A percentile compares a stretch with the other conserved stretches of the same genome.
Evolutionary conservation across 2,329 filamentous ascomycete species (phyloP).

Genomic region (Didymella pomorum): DNA sequence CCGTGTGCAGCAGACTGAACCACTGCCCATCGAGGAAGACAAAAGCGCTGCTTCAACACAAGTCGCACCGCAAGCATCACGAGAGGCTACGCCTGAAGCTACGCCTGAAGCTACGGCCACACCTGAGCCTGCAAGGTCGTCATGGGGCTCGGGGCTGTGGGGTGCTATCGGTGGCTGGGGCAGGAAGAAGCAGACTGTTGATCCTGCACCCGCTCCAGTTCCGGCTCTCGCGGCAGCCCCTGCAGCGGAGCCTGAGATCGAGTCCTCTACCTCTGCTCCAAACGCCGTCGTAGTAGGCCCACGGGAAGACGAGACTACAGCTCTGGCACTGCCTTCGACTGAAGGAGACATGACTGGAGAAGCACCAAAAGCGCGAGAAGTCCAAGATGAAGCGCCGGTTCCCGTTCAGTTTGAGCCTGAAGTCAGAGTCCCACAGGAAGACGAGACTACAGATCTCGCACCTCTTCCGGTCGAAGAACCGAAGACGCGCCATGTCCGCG

Average conservation of each 20-base stretch:
- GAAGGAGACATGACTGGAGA: no score
- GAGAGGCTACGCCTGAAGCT: not conserved
- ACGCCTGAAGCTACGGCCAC: not conserved
- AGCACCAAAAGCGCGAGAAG: not conserved
- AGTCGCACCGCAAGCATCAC: not conserved
- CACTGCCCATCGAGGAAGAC: not conserved
- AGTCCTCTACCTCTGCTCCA: not conserved
- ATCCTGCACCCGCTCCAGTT: not conserved
- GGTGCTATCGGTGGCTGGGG: conserved; percentile 47
- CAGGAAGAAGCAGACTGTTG: conserved; percentile 9
- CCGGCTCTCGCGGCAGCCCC: no score
- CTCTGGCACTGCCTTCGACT: not conserved
- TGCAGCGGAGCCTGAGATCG: not conserved
- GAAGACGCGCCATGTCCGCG: not conserved
- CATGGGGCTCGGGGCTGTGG: conserved; percentile 39
- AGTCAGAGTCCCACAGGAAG: not conserved
- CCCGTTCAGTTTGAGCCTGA: not conserved
- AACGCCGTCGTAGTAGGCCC: not conserved
- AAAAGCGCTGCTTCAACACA: not conserved
- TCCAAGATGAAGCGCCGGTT: not conserved
- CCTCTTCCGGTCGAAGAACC: not conserved
- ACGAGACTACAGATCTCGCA: not conserved
- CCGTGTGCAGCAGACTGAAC: not conserved
- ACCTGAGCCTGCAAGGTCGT: conserved; percentile 25
- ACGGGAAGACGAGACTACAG: not conserved